Evolutionary conservation across 2,329 filamentous ascomycete genomes (phyloP).

Genomic region (Zarea fungicola): DNA sequence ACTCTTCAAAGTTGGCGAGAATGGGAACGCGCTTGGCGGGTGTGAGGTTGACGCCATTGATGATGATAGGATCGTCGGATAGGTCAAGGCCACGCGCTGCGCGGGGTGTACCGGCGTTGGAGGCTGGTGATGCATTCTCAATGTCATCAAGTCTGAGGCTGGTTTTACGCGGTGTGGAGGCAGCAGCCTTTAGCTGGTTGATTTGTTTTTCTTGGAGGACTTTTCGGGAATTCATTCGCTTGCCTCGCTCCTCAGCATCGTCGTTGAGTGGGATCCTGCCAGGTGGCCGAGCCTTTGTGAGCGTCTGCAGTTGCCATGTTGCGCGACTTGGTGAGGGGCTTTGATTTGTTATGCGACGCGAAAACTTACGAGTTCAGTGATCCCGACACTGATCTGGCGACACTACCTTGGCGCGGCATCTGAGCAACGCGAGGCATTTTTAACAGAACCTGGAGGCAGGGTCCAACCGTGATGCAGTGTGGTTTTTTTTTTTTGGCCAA

Average conservation of each 20-base stretch:
- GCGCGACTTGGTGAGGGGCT: slow-evolving; percentile 15
- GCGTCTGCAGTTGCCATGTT: neutral
- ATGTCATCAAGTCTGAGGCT: slow-evolving; percentile 54
- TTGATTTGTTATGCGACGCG: slow-evolving; percentile 16
- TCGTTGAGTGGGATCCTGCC: slow-evolving; percentile 90
- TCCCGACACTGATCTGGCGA: slow-evolving; percentile 41
- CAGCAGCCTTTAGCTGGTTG: slow-evolving; percentile 72
- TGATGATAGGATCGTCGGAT: slow-evolving; percentile 57
- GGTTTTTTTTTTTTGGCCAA: neutral
- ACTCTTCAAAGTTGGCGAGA: slow-evolving; percentile 97
- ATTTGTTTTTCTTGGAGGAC: slow-evolving; percentile 85
- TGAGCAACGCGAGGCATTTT: slow-evolving; percentile 57
- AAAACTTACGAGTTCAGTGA: slow-evolving; percentile 23
- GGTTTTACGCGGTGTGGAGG: slow-evolving; percentile 63
- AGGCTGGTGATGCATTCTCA: slow-evolving; percentile 51
- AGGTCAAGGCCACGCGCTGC: slow-evolving; percentile 32
- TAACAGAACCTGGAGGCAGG: neutral
- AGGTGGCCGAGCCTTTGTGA: neutral
- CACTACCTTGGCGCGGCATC: slow-evolving; percentile 42
- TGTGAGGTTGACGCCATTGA: slow-evolving; percentile 73
- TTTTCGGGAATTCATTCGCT: slow-evolving; percentile 79
- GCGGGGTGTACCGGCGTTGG: slow-evolving; percentile 50
- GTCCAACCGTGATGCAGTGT: neutral
- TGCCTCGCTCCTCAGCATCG: slow-evolving; percentile 86
- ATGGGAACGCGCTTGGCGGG: slow-evolving; percentile 96